A percentile compares a stretch with the other conserved stretches of the same genome.
These are phyloP conservation scores for Amanita exitialis DNA, from an alignment of 768 basidiomycete genomes.

Conservation along the genomic window DNA sequence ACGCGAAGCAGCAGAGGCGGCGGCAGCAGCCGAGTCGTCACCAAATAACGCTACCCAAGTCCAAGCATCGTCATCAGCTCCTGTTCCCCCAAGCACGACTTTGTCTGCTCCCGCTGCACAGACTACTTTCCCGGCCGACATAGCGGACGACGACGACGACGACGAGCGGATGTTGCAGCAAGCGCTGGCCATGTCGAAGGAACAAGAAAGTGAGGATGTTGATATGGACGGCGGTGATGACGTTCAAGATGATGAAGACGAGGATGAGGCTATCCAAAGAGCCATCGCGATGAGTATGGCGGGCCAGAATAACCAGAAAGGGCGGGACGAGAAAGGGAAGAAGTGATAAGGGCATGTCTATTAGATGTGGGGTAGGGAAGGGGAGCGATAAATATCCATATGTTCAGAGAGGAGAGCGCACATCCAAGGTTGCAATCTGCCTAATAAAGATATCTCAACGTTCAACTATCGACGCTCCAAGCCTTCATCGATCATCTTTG, in stretches of 20 bases:
- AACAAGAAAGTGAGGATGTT: constrained; percentile 33
- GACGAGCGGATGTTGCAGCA: constrained; percentile 71
- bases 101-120: constrained; percentile 10
- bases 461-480: no score
- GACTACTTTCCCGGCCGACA: constrained; percentile 26
- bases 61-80: constrained; percentile 31
- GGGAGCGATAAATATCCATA: no score
- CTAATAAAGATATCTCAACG: no score
- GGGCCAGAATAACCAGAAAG: constrained; percentile 25
- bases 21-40: constrained; percentile 22
- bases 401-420: no score
- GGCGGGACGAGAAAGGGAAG: constrained; percentile 27
- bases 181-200: constrained; percentile 64
- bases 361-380: neutral
- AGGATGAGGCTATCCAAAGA: constrained; percentile 78
- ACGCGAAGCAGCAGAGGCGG: constrained; percentile 47
- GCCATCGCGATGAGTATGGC: constrained; percentile 95
- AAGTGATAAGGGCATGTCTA: constrained; percentile 11
- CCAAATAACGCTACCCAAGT: constrained; percentile 11
- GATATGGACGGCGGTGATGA: constrained; percentile 32
- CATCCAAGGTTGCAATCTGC: no score
- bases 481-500: no score
- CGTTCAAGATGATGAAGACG: constrained; percentile 47
- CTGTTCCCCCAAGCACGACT: constrained; percentile 17
- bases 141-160: constrained; percentile 61